Percentiles rank a stretch among this genome's conserved stretches.
These are phyloP conservation scores for Leishmania turanica DNA, from an alignment of 208 protist genomes.

Conservation along the genomic window DNA sequence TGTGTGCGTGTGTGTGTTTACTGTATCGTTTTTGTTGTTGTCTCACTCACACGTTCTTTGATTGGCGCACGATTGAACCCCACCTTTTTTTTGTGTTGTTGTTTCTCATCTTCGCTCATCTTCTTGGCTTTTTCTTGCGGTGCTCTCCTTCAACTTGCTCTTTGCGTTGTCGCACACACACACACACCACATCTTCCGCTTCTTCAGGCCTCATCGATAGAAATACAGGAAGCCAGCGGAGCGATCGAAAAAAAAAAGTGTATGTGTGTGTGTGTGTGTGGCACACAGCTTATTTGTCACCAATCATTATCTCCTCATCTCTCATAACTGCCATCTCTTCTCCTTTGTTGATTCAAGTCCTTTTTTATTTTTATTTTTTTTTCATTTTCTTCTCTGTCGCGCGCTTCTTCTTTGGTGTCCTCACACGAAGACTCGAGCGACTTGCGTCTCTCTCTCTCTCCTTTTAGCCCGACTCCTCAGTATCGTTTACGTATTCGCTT, in stretches of 20 bases:
- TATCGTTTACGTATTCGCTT: neutral
- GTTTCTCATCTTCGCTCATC: neutral
- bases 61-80: neutral
- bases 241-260: neutral
- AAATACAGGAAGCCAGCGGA: neutral
- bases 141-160: neutral
- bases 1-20: neutral
- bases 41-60: too few relatives aligned
- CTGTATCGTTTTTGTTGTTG: too few relatives aligned
- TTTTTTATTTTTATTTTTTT: constrained; percentile 1
- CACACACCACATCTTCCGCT: neutral
- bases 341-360: constrained; percentile 9
- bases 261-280: too few relatives aligned
- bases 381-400: neutral
- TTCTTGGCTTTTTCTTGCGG: neutral
- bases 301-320: neutral
- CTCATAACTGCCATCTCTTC: constrained; percentile 3
- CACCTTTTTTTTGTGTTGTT: neutral
- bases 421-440: neutral
- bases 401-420: neutral
- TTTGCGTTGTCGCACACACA: neutral
- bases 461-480: neutral
- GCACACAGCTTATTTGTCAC: neutral
- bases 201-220: neutral
- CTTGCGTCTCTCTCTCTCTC: neutral